Evolutionary conservation across 129 eudicot species (phyloP), one percentile per base, ranked within the genome.

Genomic region (Logfia minima): DNA sequence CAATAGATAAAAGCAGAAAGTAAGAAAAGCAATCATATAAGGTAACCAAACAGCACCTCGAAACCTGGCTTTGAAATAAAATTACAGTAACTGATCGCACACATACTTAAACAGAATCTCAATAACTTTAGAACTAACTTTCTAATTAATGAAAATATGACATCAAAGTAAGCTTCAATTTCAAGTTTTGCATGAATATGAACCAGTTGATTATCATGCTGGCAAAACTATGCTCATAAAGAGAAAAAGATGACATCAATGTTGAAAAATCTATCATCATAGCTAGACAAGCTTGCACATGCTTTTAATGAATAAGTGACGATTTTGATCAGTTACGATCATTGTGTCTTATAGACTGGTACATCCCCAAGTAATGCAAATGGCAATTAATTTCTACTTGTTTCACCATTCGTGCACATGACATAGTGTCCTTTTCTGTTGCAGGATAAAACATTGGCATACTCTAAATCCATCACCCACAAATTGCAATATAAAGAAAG

Each of bases 11-110:
- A 76, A 65, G 7, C 34, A 56, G 31, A 67, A 35, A 35, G 24
- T 77, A 34, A 67, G 75, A 77, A 68, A 16, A 53, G 6, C 13
- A 23, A 55, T 69, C 31, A 55, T 53, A 21, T 17, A 66, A 51
- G 66, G 66, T 76, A 66, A 66, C 55, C 18, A 48, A 48, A 48
- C 55, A 48, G n/a, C 55, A 48, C 55, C 55, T 48, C 55, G 5
- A 14, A 48, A 48, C 55, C 55, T 48, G 55, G 18, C 70, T 65
- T 29, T 71, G 1, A 31, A 2, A 65, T 14, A 48, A 48, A 48
- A 14, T 13, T 48, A 35, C 39, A 35, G 39, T 35, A 48, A 48
- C 55, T 11, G 55, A 48, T 48, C 13, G 55, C 18, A 4, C 14
- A 14, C 55, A 48, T 13, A 39, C 2, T 39, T 39, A 48, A 48